Conservation (phyloP, 306 rosid genomes). For the Medicago lupulina region DNA sequence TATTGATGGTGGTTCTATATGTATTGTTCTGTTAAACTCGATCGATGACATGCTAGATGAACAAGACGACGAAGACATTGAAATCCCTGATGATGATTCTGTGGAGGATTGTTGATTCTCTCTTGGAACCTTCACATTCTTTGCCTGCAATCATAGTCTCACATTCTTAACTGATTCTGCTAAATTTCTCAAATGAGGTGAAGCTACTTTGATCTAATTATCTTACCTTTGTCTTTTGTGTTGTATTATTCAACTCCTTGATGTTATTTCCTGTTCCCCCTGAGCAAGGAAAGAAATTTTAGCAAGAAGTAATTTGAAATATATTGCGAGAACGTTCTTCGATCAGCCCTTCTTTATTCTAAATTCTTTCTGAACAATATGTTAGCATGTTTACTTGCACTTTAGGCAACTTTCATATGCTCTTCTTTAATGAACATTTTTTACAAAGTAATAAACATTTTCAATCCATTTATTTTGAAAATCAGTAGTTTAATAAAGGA, state of each 20-base stretch:
- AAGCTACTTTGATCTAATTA: neutral
- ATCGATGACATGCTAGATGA: conserved; percentile 87
- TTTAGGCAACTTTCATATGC: too few species aligned
- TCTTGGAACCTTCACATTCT: conserved; percentile 50
- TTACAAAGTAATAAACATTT: too few species aligned
- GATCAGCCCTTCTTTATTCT: too few species aligned
- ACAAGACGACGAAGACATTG: conserved; percentile 74
- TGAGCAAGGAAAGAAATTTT: conserved; percentile 38
- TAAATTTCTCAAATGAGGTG: conserved; percentile 6
- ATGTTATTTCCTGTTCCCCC: conserved; percentile 50
- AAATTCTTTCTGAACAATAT: too few species aligned
- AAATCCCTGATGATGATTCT: conserved; percentile 77
- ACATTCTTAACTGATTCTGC: conserved; percentile 30
- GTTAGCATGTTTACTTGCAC: too few species aligned
- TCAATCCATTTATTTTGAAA: too few species aligned
- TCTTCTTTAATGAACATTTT: too few species aligned
- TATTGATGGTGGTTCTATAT: conserved; percentile 54
- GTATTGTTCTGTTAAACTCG: conserved; percentile 66
- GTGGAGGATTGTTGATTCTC: conserved; percentile 70
- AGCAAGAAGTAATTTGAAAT: conserved; percentile 22
- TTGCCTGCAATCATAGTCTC: conserved; percentile 56
- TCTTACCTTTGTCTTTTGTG: conserved; percentile 59
- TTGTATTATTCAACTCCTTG: conserved; percentile 44
- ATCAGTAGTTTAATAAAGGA: too few species aligned
- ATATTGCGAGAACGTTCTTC: too few species aligned